Percentiles rank a stretch among this genome's conserved stretches.
Conservation (phyloP, 2,329 filamentous ascomycete genomes). For the Phaeosphaeriaceae sp. region DNA sequence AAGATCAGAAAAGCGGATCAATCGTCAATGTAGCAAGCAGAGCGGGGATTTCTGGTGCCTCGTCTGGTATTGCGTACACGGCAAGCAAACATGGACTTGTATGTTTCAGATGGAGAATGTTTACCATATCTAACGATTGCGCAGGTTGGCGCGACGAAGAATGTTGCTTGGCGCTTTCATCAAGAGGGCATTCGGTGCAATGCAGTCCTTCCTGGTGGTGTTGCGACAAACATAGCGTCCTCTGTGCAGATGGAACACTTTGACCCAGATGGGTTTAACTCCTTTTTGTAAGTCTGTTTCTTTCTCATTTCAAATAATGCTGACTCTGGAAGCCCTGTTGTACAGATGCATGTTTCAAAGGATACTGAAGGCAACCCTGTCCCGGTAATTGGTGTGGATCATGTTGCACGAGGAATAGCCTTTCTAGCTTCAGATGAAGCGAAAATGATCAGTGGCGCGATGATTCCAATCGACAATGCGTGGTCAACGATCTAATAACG, state of each 20-base stretch:
- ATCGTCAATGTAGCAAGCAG: constrained; percentile 52
- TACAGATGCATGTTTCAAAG: constrained; percentile 31
- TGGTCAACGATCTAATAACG: constrained; percentile 34
- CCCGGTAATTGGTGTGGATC: constrained; percentile 24
- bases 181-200: constrained; percentile 56
- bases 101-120: constrained; percentile 16
- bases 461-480: constrained; percentile 36
- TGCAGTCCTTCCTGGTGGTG: constrained; percentile 51
- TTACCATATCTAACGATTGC: background rate
- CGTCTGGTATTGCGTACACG: constrained; percentile 55
- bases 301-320: background rate
- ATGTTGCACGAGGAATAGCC: constrained; percentile 34
- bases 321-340: constrained; percentile 21
- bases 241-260: constrained; percentile 32
- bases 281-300: constrained; percentile 25
- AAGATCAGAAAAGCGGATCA: constrained; percentile 46
- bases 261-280: constrained; percentile 25
- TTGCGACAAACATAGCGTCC: constrained; percentile 24
- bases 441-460: constrained; percentile 32
- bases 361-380: constrained; percentile 29
- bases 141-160: constrained; percentile 55
- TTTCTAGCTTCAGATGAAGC: constrained; percentile 35
- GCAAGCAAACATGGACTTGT: constrained; percentile 54
- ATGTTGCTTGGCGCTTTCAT: constrained; percentile 55
- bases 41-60: constrained; percentile 46